phyloP scores from a whole-genome alignment of 148 eudicot genomes.

The Silene latifolia region DNA sequence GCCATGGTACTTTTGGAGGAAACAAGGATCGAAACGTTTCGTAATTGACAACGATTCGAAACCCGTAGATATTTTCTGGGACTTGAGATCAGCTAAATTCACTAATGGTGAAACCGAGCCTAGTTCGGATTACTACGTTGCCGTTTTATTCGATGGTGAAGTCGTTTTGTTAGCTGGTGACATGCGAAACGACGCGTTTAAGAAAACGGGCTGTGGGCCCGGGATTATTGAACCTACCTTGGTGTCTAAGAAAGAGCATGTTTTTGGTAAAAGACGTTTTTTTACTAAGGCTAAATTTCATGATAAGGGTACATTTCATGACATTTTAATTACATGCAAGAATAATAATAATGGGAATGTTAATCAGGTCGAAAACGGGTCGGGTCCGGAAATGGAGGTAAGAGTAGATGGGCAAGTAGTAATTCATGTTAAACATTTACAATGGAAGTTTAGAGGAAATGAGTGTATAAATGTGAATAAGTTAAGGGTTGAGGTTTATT shows the following conservation, averaged over 20 bases:
- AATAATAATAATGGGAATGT: not conserved
- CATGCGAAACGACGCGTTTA: constrained; percentile 53
- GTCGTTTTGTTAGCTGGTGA: constrained; percentile 54
- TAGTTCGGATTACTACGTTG: constrained; percentile 52
- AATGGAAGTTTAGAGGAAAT: constrained; percentile 82
- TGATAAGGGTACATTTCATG: constrained; percentile 41
- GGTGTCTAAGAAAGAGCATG: constrained; percentile 49
- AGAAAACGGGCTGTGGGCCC: constrained; percentile 43
- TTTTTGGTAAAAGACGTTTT: constrained; percentile 58
- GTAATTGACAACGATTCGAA: constrained; percentile 26
- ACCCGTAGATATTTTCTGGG: constrained; percentile 55
- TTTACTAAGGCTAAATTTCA: constrained; percentile 44
- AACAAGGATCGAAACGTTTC: constrained; percentile 58
- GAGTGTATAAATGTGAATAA: constrained; percentile 42
- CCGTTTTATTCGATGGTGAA: constrained; percentile 45
- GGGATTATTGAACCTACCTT: constrained; percentile 35
- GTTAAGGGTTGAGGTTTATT: constrained; percentile 48
- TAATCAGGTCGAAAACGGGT: not conserved
- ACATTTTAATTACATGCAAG: constrained; percentile 45
- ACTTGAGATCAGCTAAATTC: constrained; percentile 52
- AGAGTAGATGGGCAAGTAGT: constrained; percentile 48
- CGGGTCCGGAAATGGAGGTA: constrained; percentile 62
- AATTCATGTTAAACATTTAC: constrained; percentile 53
- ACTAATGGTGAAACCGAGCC: constrained; percentile 49
- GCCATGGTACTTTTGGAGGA: constrained; percentile 83